phyloP scores from a whole-genome alignment of 148 eudicot species.

The Selenicereus undatus region DNA sequence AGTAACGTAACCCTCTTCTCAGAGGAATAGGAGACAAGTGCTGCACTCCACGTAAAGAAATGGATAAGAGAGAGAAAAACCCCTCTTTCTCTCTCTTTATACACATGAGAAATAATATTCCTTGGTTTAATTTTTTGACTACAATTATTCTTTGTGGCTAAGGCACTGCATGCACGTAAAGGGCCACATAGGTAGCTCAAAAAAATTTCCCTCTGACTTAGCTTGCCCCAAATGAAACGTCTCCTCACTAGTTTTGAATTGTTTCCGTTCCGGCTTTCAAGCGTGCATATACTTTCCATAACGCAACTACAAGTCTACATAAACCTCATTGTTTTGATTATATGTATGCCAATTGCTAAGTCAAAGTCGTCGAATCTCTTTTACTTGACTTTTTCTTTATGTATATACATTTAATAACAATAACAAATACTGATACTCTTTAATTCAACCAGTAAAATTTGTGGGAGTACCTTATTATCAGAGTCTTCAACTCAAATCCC shows the following conservation, averaged over 20 bases:
- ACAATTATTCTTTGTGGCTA: conserved; percentile 12
- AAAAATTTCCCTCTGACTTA: neutral
- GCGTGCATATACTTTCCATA: neutral
- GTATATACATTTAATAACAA: neutral
- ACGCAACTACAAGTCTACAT: too few relatives aligned
- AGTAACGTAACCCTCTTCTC: conserved; percentile 14
- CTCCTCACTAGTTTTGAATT: neutral
- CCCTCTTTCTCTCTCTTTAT: neutral
- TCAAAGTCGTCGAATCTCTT: too few relatives aligned
- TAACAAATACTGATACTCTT: too few relatives aligned
- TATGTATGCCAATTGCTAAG: too few relatives aligned
- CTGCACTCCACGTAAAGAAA: conserved; percentile 30
- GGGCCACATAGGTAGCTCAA: neutral
- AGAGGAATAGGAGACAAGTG: conserved; percentile 8
- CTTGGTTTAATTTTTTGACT: neutral
- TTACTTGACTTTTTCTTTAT: neutral
- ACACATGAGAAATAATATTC: neutral
- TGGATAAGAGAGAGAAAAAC: neutral
- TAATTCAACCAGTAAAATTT: too few relatives aligned
- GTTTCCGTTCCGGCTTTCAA: neutral
- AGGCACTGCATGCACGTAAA: conserved; percentile 7
- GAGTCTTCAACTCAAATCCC: too few relatives aligned
- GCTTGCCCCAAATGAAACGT: conserved; percentile 30
- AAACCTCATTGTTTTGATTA: too few relatives aligned
- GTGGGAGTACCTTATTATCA: too few relatives aligned